These are phyloP conservation scores for Backusella morwellensis DNA, from an alignment of 192 early-diverging fungal species.

Conservation along the genomic window DNA sequence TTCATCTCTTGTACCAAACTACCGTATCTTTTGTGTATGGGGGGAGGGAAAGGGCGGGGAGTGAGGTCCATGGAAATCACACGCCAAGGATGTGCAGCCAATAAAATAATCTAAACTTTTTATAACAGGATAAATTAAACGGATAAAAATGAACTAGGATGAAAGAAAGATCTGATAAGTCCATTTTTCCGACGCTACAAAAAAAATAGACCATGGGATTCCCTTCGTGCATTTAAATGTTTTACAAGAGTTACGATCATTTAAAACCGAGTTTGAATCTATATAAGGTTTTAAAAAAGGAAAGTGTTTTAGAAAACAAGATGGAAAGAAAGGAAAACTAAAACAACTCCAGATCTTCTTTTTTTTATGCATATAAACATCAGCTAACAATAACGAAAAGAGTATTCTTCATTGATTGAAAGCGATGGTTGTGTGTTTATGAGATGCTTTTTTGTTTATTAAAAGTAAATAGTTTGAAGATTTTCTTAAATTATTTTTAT, in stretches of 20 bases:
- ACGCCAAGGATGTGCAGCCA: not conserved
- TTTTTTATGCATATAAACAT: not conserved
- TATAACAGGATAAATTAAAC: not conserved
- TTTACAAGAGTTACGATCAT: not conserved
- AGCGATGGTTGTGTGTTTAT: not conserved
- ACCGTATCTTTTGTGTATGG: not conserved
- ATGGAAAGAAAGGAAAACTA: not conserved
- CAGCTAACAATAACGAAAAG: not conserved
- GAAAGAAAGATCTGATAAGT: constrained; percentile 2
- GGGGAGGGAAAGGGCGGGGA: not conserved
- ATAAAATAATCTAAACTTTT: not conserved
- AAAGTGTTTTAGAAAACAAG: not conserved
- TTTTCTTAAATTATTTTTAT: not conserved
- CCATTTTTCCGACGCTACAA: not conserved
- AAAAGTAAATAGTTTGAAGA: not conserved
- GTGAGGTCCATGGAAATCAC: not conserved
- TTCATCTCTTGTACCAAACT: not conserved
- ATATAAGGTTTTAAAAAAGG: not conserved
- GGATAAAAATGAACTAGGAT: not conserved
- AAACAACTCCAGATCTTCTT: not conserved
- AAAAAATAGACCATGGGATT: not conserved
- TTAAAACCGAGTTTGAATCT: constrained; percentile 8
- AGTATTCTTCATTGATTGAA: not conserved
- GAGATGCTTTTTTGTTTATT: not conserved
- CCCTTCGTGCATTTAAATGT: constrained; percentile 4